These are phyloP conservation scores for Colletotrichum melonis DNA, from an alignment of 2,329 filamentous ascomycete genomes.

Conservation along the genomic window DNA sequence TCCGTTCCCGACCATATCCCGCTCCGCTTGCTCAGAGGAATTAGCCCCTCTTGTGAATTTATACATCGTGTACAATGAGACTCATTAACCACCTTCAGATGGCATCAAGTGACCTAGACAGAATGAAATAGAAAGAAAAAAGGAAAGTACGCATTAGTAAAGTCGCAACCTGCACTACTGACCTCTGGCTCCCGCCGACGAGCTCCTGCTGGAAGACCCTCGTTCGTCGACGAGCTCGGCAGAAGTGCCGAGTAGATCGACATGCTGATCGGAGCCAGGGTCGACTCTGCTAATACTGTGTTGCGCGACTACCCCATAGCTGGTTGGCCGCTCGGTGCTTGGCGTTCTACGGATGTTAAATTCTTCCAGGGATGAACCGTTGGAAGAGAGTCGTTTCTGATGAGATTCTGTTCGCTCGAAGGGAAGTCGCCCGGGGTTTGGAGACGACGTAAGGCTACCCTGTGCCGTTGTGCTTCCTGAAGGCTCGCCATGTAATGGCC, in stretches of 20 bases:
- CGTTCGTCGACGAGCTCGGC: slow-evolving; percentile 66
- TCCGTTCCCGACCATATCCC: slow-evolving; percentile 11
- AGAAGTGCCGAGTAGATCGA: slow-evolving; percentile 62
- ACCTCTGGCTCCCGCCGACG: slow-evolving; percentile 23
- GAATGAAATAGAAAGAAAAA: too few relatives aligned
- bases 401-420: slow-evolving; percentile 67
- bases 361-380: slow-evolving; percentile 60
- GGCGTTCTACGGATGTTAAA: slow-evolving; percentile 50
- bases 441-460: slow-evolving; percentile 14
- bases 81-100: not conserved
- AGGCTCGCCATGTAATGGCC: slow-evolving; percentile 30
- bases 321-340: slow-evolving; percentile 62
- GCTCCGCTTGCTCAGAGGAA: not conserved
- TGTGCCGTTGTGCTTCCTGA: not conserved
- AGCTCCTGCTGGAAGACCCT: slow-evolving; percentile 23
- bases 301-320: slow-evolving; percentile 67
- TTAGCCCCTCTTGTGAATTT: not conserved
- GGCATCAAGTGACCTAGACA: not conserved
- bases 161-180: not conserved
- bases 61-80: slow-evolving; percentile 24
- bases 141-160: not conserved
- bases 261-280: slow-evolving; percentile 52
- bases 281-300: slow-evolving; percentile 68
- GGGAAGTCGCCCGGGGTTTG: slow-evolving; percentile 51
- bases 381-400: slow-evolving; percentile 60